These are phyloP conservation scores for Chondrus crispus DNA, from an alignment of 23 red algal genomes.

Conservation along the genomic window DNA sequence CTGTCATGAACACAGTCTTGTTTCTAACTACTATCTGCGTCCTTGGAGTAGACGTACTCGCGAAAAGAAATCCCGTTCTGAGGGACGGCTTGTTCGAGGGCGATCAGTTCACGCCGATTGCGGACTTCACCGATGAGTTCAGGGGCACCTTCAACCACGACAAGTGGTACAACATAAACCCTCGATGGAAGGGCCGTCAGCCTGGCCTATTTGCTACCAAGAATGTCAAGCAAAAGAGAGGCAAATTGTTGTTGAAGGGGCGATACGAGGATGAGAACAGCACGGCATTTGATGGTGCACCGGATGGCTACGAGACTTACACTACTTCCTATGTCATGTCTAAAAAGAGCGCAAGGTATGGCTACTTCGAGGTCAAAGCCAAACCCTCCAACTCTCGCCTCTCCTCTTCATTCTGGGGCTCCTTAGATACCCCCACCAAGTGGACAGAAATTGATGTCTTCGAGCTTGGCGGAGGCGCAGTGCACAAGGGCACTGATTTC, in stretches of 20 bases:
- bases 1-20: too few relatives aligned
- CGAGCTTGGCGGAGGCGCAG: constrained; percentile 61
- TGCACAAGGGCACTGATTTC: constrained; percentile 28
- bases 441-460: constrained; percentile 77
- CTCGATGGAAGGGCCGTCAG: constrained; percentile 49
- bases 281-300: constrained; percentile 16
- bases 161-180: constrained; percentile 65
- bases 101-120: constrained; percentile 12
- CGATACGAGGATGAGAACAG: constrained; percentile 10
- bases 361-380: constrained; percentile 62
- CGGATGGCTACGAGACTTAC: constrained; percentile 47
- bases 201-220: constrained; percentile 32
- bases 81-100: constrained; percentile 12
- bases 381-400: constrained; percentile 53
- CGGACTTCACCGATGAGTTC: constrained; percentile 68
- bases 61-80: constrained; percentile 5
- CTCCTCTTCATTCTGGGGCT: constrained; percentile 65
- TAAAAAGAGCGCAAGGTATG: constrained; percentile 10
- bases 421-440: constrained; percentile 21
- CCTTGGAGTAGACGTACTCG: too few relatives aligned
- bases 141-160: constrained; percentile 17
- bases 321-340: constrained; percentile 50
- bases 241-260: background rate
- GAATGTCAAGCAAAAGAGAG: constrained; percentile 18
- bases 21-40: too few relatives aligned